Conservation (phyloP, 148 eudicot genomes). For the Silene uniflora region DNA sequence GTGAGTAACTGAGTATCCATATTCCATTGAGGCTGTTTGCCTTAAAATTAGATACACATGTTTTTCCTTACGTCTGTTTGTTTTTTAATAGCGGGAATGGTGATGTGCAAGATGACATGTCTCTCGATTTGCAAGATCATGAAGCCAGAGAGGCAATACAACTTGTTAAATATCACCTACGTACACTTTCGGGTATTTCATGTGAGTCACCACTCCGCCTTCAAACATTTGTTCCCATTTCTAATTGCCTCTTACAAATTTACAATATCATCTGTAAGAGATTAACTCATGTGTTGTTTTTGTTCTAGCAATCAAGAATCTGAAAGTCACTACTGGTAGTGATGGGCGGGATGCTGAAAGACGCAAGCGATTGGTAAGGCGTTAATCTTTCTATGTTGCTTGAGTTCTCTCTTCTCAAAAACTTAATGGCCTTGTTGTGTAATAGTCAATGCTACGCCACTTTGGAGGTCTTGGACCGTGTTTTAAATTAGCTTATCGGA, state of each 20-base stretch:
- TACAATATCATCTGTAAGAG: background rate
- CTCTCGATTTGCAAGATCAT: conserved; percentile 40
- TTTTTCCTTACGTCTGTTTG: background rate
- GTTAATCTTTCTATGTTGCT: background rate
- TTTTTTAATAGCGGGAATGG: conserved; percentile 16
- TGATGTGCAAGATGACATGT: conserved; percentile 26
- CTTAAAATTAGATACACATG: background rate
- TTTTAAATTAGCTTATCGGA: no score
- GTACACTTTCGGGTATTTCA: conserved; percentile 42
- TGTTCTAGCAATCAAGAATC: conserved; percentile 33
- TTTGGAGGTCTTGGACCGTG: no score
- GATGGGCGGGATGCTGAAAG: conserved; percentile 30
- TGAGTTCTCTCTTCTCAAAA: background rate
- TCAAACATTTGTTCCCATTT: background rate
- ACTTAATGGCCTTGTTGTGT: no score
- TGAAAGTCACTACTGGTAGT: conserved; percentile 31
- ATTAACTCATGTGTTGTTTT: conserved; percentile 12
- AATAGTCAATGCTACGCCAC: no score
- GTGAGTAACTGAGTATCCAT: conserved; percentile 22
- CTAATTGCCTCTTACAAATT: background rate
- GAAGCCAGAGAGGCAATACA: conserved; percentile 39
- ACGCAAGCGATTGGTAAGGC: conserved; percentile 40
- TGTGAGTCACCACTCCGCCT: conserved; percentile 30
- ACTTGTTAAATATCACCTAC: conserved; percentile 43
- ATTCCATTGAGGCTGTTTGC: background rate